Conservation (phyloP, 768 basidiomycete genomes). For the Clitopilus hobsonii region DNA sequence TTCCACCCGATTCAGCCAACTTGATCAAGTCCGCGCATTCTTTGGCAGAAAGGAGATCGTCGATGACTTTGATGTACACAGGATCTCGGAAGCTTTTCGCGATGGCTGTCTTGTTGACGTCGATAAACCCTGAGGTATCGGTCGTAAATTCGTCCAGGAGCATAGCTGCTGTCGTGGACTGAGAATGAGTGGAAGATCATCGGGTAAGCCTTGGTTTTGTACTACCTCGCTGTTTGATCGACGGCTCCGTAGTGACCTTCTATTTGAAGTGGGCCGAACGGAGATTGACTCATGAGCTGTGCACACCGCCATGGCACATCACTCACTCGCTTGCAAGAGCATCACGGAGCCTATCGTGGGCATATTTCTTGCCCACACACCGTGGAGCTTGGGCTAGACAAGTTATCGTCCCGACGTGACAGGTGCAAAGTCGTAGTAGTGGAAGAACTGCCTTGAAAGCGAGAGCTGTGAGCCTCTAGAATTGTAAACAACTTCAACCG, state of each 20-base stretch:
- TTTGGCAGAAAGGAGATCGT: constrained; percentile 29
- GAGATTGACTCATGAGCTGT: neutral
- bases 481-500: no score
- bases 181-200: neutral
- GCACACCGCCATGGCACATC: neutral
- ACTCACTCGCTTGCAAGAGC: neutral
- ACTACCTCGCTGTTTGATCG: no score
- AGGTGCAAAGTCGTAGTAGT: no score
- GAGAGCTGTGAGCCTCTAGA: no score
- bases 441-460: no score
- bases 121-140: constrained; percentile 4
- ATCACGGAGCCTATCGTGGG: no score
- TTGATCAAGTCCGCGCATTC: constrained; percentile 29
- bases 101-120: constrained; percentile 26
- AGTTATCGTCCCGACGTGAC: no score
- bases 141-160: neutral
- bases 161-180: neutral
- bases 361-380: no score
- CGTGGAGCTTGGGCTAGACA: no score
- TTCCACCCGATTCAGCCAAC: constrained; percentile 19
- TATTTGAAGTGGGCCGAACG: neutral
- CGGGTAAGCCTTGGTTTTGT: neutral
- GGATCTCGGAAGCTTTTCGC: constrained; percentile 19
- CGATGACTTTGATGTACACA: constrained; percentile 32
- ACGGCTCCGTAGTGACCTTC: neutral